These are phyloP conservation scores for Alloteropsis semialata DNA, from an alignment of 176 grass and related monocot genomes.

Conservation along the genomic window DNA sequence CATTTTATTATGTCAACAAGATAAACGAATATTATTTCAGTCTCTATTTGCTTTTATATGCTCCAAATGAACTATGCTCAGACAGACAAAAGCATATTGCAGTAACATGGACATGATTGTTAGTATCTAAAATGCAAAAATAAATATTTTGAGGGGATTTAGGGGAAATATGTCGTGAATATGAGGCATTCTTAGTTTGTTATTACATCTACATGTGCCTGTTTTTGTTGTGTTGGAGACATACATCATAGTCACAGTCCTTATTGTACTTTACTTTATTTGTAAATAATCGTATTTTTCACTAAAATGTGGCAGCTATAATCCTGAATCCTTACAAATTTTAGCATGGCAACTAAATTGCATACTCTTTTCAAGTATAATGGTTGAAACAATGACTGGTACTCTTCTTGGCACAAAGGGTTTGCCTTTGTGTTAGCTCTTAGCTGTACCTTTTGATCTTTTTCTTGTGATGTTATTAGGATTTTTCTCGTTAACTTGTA, in stretches of 20 bases:
- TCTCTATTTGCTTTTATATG: not conserved
- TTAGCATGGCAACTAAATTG: not conserved
- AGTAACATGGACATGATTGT: not conserved
- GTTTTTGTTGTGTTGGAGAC: not conserved
- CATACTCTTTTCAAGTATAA: not conserved
- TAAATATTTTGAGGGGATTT: not conserved
- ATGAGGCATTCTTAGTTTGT: not conserved
- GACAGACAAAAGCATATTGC: not conserved
- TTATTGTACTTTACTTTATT: slow-evolving; percentile 6
- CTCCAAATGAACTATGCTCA: not conserved
- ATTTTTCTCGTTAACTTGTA: not conserved
- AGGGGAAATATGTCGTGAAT: not conserved
- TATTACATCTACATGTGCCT: not conserved
- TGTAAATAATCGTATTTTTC: not conserved
- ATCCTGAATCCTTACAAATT: not conserved
- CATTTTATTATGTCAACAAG: not conserved
- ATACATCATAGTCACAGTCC: not conserved
- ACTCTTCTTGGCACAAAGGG: not conserved
- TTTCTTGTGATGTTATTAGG: not conserved
- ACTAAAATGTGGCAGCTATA: not conserved
- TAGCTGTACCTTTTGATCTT: not conserved
- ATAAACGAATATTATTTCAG: not conserved
- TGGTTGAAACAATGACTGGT: not conserved
- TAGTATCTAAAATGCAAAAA: not conserved
- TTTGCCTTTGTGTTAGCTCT: not conserved